Conservation (phyloP, 140 eudicot genomes). For the Bidens hawaiensis region DNA sequence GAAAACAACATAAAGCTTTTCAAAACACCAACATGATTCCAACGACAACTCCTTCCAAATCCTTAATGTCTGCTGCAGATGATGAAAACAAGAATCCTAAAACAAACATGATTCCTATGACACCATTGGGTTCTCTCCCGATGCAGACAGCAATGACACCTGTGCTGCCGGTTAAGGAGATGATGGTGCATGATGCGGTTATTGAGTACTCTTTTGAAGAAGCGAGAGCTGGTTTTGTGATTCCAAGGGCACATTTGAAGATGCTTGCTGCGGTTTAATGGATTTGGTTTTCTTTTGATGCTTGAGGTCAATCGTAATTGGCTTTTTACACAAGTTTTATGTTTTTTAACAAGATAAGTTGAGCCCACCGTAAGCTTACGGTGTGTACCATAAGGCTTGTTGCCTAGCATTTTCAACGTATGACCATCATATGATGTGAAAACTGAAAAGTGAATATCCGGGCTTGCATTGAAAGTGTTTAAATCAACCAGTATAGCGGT, state of each 20-base stretch:
- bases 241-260: constrained; percentile 41
- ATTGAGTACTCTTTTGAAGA: constrained; percentile 86
- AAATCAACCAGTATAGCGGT: too few species aligned
- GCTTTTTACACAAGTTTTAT: constrained; percentile 16
- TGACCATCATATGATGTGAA: too few species aligned
- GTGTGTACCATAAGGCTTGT: too few species aligned
- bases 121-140: constrained; percentile 61
- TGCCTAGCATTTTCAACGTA: too few species aligned
- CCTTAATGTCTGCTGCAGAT: constrained; percentile 15
- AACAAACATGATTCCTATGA: constrained; percentile 29
- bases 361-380: too few species aligned
- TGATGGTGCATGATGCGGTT: constrained; percentile 43
- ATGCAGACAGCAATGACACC: constrained; percentile 62
- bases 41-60: constrained; percentile 59
- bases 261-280: constrained; percentile 31
- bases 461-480: too few species aligned
- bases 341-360: not conserved
- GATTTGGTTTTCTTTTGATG: not conserved
- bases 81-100: constrained; percentile 74
- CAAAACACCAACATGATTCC: constrained; percentile 34
- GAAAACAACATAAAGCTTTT: constrained; percentile 45
- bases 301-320: constrained; percentile 43
- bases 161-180: constrained; percentile 24
- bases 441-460: too few species aligned
- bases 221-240: constrained; percentile 67